Percentiles rank a stretch among this genome's conserved stretches.
Evolutionary conservation across 2,329 filamentous ascomycete genomes (phyloP).

Genomic region (Ilyonectria destructans): DNA sequence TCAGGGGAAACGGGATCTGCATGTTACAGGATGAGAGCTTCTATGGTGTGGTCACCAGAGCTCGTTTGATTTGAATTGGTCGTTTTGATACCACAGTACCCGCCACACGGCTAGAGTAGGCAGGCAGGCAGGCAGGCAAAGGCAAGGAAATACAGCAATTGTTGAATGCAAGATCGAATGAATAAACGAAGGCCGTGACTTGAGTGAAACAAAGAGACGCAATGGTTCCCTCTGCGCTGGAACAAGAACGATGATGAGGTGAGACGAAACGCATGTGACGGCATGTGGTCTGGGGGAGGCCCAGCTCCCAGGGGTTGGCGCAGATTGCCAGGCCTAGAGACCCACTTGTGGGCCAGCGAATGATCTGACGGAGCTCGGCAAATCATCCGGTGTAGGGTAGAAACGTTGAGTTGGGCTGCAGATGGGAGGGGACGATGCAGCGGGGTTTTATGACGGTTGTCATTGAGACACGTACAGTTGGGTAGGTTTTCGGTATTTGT

Average conservation of each 20-base stretch:
- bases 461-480: not conserved
- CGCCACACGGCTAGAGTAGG: slow-evolving; percentile 41
- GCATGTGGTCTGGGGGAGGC: not conserved
- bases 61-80: slow-evolving; percentile 46
- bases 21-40: slow-evolving; percentile 44
- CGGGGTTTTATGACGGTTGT: not conserved
- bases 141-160: slow-evolving; percentile 46
- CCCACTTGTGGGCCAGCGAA: slow-evolving; percentile 22
- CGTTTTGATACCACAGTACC: slow-evolving; percentile 49
- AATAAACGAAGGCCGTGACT: not conserved
- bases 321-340: slow-evolving; percentile 10
- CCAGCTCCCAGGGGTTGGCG: slow-evolving; percentile 1
- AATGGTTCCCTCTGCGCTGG: not conserved
- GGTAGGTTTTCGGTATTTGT: not conserved
- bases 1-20: slow-evolving; percentile 45
- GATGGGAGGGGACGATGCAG: not conserved
- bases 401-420: not conserved
- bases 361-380: slow-evolving; percentile 22
- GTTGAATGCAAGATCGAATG: slow-evolving; percentile 34
- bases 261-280: slow-evolving; percentile 35
- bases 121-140: slow-evolving; percentile 42
- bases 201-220: slow-evolving; percentile 16
- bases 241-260: slow-evolving; percentile 18
- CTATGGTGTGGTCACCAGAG: slow-evolving; percentile 38
- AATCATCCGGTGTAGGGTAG: slow-evolving; percentile 21